A percentile compares a stretch with the other conserved stretches of the same genome.
Evolutionary conservation across 345 rosid species (phyloP).

Genomic region (Populus simonii): DNA sequence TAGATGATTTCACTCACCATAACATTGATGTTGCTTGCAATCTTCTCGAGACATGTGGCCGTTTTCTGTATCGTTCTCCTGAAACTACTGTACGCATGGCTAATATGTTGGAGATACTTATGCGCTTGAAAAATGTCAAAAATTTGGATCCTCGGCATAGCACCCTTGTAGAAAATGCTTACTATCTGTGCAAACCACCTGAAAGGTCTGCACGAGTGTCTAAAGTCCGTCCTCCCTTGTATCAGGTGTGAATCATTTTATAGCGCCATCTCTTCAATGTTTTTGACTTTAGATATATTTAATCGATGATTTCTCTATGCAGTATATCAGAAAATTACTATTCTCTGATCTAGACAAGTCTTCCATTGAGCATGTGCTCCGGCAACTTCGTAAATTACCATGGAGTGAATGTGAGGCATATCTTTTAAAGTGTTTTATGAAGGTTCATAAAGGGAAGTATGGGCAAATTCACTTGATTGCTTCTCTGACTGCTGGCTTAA

Average conservation of each 20-base stretch:
- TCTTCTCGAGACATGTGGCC: constrained; percentile 98
- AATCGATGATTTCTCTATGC: constrained; percentile 25
- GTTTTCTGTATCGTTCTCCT: constrained; percentile 93
- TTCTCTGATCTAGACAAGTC: constrained; percentile 97
- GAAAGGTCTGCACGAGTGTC: constrained; percentile 92
- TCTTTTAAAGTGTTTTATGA: constrained; percentile 95
- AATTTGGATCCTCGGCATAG: constrained; percentile 97
- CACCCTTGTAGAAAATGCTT: constrained; percentile 98
- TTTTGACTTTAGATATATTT: background rate
- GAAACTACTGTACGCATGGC: constrained; percentile 92
- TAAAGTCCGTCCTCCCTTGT: constrained; percentile 88
- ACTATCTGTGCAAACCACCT: constrained; percentile 97
- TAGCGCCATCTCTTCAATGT: background rate
- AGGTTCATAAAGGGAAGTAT: constrained; percentile 92
- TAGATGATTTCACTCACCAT: constrained; percentile 98
- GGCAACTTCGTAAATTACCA: constrained; percentile 96
- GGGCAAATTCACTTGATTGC: constrained; percentile 98
- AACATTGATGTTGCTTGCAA: constrained; percentile 98
- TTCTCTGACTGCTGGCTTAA: constrained; percentile 95
- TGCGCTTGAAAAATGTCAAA: constrained; percentile 99
- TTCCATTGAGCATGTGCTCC: constrained; percentile 81
- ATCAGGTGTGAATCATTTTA: constrained; percentile 54
- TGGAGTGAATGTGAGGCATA: constrained; percentile 93
- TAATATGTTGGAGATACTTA: constrained; percentile 95
- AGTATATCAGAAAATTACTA: constrained; percentile 86